Evolutionary conservation across 208 protist genomes (phyloP).

Genomic region (Leishmania lainsoni): DNA sequence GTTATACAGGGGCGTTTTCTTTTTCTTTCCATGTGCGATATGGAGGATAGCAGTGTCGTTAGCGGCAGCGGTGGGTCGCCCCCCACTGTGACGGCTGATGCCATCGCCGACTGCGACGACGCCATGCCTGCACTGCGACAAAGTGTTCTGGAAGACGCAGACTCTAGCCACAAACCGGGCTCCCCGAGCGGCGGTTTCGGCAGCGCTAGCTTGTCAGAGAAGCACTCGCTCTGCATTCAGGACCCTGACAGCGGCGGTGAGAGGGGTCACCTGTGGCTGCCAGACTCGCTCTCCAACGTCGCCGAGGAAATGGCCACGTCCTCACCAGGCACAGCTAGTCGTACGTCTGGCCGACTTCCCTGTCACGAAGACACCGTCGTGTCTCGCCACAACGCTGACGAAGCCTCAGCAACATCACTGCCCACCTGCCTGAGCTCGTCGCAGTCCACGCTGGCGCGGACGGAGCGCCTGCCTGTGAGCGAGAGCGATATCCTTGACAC

Average conservation of each 20-base stretch:
- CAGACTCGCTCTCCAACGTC: not conserved
- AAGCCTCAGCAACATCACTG: not conserved
- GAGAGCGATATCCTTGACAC: not conserved
- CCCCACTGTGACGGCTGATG: not conserved
- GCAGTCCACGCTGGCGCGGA: not conserved
- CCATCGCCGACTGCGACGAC: not conserved
- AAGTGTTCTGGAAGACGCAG: not conserved
- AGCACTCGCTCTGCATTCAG: not conserved
- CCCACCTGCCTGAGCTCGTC: not conserved
- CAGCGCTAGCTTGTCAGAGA: not conserved
- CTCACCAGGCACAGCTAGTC: not conserved
- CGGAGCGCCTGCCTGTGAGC: not conserved
- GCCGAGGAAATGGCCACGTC: not conserved
- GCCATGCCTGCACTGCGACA: constrained; percentile 1
- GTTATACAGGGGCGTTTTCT: not conserved
- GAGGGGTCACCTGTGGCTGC: not conserved
- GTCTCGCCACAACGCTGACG: not conserved
- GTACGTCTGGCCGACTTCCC: not conserved
- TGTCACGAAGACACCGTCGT: not conserved
- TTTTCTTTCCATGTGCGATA: not conserved
- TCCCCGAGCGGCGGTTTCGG: constrained; percentile 2
- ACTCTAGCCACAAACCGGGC: not conserved
- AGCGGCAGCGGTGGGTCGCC: not conserved
- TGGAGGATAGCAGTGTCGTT: not conserved
- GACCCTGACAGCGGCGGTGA: not conserved